phyloP scores from a whole-genome alignment of 2,329 filamentous ascomycete genomes.

The Lecanosticta acicola region DNA sequence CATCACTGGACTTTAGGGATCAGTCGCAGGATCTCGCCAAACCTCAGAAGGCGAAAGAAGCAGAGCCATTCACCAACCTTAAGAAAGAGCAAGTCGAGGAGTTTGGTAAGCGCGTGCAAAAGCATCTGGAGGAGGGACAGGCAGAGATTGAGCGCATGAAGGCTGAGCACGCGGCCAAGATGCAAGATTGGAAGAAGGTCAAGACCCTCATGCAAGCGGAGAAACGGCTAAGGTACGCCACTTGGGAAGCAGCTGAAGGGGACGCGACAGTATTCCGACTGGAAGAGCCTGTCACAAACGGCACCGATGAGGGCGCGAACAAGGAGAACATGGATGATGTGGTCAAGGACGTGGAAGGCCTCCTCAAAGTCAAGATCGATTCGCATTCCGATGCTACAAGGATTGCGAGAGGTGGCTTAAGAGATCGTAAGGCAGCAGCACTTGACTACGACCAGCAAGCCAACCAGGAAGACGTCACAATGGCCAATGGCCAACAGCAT shows the following conservation, averaged over 20 bases:
- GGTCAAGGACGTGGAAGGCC: constrained; percentile 65
- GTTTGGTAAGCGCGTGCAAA: constrained; percentile 71
- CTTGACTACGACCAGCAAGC: constrained; percentile 11
- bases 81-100: constrained; percentile 73
- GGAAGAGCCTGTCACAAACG: constrained; percentile 41
- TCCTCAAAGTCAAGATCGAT: constrained; percentile 60
- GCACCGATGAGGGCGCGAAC: constrained; percentile 18
- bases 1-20: constrained; percentile 29
- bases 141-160: constrained; percentile 82
- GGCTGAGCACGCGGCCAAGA: constrained; percentile 66
- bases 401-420: constrained; percentile 33
- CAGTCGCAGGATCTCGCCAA: constrained; percentile 25
- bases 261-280: constrained; percentile 39
- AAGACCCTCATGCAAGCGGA: constrained; percentile 69
- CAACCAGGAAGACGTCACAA: constrained; percentile 8
- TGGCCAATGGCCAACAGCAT: constrained; percentile 8
- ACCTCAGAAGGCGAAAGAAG: constrained; percentile 41
- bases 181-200: constrained; percentile 68
- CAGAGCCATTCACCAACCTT: constrained; percentile 56
- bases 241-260: constrained; percentile 42
- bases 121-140: constrained; percentile 66
- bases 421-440: constrained; percentile 22
- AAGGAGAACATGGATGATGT: constrained; percentile 64
- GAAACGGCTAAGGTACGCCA: constrained; percentile 63
- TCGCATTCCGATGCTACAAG: constrained; percentile 26